These are phyloP conservation scores for Xanthoparmelia taractica DNA, from an alignment of 495 filamentous ascomycete species.

Conservation along the genomic window DNA sequence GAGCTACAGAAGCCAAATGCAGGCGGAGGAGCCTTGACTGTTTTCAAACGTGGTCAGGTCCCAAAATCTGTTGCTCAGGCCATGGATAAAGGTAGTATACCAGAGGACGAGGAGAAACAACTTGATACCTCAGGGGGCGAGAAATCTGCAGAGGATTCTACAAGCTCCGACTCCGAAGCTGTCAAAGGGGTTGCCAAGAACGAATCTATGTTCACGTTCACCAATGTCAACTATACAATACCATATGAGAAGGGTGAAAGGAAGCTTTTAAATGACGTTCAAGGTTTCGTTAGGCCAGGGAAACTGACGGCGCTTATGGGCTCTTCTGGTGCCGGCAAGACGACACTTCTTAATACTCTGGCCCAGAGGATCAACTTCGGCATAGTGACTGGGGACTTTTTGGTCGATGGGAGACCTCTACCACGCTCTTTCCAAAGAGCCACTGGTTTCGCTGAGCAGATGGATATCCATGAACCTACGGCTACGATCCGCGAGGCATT, in stretches of 20 bases:
- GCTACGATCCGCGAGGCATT: conserved; percentile 79
- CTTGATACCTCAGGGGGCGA: conserved; percentile 20
- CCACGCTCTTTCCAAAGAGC: conserved; percentile 55
- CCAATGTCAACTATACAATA: conserved; percentile 68
- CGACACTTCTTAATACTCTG: conserved; percentile 47
- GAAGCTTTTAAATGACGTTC: conserved; percentile 53
- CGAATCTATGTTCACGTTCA: conserved; percentile 67
- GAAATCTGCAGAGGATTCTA: conserved; percentile 28
- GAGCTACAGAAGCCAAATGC: conserved; percentile 63
- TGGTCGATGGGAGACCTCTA: conserved; percentile 48
- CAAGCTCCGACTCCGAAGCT: conserved; percentile 23
- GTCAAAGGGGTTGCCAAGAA: conserved; percentile 47
- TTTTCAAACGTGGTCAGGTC: conserved; percentile 57
- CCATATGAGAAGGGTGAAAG: conserved; percentile 52
- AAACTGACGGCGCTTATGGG: conserved; percentile 65
- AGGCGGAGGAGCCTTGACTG: conserved; percentile 61
- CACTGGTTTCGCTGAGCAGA: conserved; percentile 75
- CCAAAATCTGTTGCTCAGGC: conserved; percentile 46
- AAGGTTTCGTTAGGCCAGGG: conserved; percentile 65
- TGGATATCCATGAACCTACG: conserved; percentile 71
- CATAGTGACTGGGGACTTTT: conserved; percentile 42
- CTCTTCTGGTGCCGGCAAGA: conserved; percentile 59
- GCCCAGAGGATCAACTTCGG: conserved; percentile 51
- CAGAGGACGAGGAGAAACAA: conserved; percentile 43
- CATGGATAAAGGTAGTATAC: conserved; percentile 33